A percentile compares a stretch with the other conserved stretches of the same genome.
Conservation (phyloP, 192 early-diverging fungal species). For the Phlyctochytrium arcticum region DNA sequence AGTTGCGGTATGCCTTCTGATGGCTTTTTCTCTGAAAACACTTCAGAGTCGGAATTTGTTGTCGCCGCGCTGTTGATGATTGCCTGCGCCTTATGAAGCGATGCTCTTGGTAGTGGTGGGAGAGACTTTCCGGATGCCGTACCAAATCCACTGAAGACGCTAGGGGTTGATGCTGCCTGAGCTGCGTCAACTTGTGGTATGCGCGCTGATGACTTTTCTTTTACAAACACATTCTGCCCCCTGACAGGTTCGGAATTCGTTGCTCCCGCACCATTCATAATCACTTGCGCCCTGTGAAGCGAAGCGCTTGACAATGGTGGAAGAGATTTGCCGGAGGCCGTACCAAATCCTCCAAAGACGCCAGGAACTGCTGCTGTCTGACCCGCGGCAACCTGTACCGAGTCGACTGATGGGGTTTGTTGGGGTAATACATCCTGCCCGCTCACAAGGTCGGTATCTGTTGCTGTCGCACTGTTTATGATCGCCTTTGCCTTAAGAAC, state of each 20-base stretch:
- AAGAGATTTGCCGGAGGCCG: conserved; percentile 4
- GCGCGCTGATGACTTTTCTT: too few species aligned
- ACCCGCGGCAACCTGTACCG: neutral
- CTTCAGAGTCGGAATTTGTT: too few species aligned
- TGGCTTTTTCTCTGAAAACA: neutral
- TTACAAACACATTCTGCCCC: too few species aligned
- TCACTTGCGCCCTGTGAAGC: neutral
- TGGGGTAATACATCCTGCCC: too few species aligned
- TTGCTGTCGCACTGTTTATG: too few species aligned
- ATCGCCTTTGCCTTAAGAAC: neutral
- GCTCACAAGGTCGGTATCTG: too few species aligned
- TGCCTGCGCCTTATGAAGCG: neutral
- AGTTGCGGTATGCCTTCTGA: neutral
- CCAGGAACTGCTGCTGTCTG: too few species aligned
- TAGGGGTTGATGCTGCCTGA: too few species aligned
- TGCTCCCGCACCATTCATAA: too few species aligned
- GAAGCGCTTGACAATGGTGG: neutral
- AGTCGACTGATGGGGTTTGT: neutral
- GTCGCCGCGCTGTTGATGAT: too few species aligned
- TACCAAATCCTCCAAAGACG: neutral
- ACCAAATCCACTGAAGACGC: neutral
- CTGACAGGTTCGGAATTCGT: too few species aligned
- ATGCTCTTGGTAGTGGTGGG: neutral
- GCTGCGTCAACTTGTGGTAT: too few species aligned
- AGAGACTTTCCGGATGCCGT: conserved; percentile 5